Conservation (phyloP, 2,329 filamentous ascomycete genomes). For the Paramyrothecium roridum region DNA sequence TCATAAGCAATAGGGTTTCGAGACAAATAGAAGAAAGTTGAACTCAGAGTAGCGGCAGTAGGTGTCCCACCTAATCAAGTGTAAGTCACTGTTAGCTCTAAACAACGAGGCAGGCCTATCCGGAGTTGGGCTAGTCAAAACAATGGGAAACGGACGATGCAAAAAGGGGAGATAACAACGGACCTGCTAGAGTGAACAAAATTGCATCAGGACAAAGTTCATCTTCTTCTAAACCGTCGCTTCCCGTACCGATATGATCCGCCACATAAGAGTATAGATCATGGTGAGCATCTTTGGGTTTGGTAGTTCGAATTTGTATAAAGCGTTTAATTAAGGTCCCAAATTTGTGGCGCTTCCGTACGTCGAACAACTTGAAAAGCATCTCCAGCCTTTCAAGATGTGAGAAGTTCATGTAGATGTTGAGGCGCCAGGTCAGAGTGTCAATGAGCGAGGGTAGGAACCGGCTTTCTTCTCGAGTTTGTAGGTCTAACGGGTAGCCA, state of each 20-base stretch:
- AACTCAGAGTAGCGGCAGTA: background rate
- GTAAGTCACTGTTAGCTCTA: background rate
- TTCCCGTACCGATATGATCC: background rate
- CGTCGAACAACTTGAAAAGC: background rate
- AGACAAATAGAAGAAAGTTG: conserved; percentile 4
- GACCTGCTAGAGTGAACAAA: conserved; percentile 2
- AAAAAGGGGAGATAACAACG: background rate
- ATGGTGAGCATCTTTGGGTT: conserved; percentile 2
- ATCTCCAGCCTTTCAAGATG: background rate
- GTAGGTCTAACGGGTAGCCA: conserved; percentile 1
- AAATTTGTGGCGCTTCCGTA: background rate
- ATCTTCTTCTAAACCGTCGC: background rate
- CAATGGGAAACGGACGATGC: too few relatives aligned
- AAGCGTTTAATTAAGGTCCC: background rate
- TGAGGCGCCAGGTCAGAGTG: background rate
- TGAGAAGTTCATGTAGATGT: conserved; percentile 3
- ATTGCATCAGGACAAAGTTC: conserved; percentile 3
- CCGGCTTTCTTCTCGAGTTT: conserved; percentile 1
- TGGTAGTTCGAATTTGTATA: background rate
- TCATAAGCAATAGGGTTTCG: background rate
- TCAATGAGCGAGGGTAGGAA: conserved; percentile 1
- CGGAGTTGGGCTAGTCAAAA: too few relatives aligned
- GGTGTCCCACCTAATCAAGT: background rate
- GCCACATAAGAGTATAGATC: conserved; percentile 2
- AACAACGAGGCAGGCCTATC: too few relatives aligned